phyloP scores from a whole-genome alignment of 1,139 yeast species.

The Hyphopichia fennica region DNA sequence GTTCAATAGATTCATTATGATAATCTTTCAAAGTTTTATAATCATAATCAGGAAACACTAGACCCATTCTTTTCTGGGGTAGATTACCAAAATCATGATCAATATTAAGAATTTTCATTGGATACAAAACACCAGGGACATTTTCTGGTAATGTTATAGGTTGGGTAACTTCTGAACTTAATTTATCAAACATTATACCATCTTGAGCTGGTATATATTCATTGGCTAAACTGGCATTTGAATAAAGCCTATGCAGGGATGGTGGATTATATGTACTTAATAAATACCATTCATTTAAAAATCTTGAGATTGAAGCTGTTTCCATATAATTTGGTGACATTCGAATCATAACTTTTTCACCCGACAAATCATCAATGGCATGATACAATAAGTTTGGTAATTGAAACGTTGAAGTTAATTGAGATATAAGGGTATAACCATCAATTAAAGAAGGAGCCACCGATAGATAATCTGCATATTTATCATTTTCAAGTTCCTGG shows the following conservation, averaged over 20 bases:
- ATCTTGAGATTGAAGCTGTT: slow-evolving; percentile 20
- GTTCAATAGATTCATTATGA: slow-evolving; percentile 4
- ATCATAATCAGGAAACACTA: slow-evolving; percentile 26
- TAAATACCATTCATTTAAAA: slow-evolving; percentile 37
- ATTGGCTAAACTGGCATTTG: slow-evolving; percentile 17
- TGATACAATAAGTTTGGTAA: slow-evolving; percentile 18
- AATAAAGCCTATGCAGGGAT: slow-evolving; percentile 15
- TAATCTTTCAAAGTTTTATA: slow-evolving; percentile 21
- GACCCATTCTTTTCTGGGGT: slow-evolving; percentile 21
- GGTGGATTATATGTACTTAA: slow-evolving; percentile 25
- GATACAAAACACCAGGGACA: slow-evolving; percentile 31
- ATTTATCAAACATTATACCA: slow-evolving; percentile 5
- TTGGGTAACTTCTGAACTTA: slow-evolving; percentile 2
- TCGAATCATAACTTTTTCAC: slow-evolving; percentile 21
- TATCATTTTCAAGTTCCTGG: slow-evolving; percentile 8
- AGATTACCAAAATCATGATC: slow-evolving; percentile 5
- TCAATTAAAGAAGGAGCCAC: slow-evolving; percentile 19
- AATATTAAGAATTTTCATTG: slow-evolving; percentile 21
- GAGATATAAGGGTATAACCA: slow-evolving; percentile 23
- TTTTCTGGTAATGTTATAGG: slow-evolving; percentile 30
- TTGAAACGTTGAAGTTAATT: slow-evolving; percentile 14
- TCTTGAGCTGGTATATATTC: slow-evolving; percentile 12
- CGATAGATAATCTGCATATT: slow-evolving; percentile 14
- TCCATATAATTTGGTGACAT: slow-evolving; percentile 25
- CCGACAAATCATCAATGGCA: slow-evolving; percentile 15